Evolutionary conservation across 2,329 filamentous ascomycete species (phyloP).

Genomic region (Mariannaea elegans): DNA sequence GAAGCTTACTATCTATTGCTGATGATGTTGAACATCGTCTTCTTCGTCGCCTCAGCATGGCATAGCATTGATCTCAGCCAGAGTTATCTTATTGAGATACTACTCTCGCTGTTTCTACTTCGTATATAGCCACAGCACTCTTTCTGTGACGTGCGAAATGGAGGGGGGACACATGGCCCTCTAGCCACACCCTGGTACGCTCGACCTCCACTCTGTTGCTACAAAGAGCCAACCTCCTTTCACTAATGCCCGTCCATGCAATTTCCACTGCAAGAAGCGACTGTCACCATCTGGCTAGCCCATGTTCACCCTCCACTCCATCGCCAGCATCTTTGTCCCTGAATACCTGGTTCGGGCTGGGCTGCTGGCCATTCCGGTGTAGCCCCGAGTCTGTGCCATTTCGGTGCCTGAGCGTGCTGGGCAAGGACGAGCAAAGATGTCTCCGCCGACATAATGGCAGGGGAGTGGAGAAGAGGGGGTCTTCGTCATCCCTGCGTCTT

Average conservation of each 20-base stretch:
- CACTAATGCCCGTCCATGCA: constrained; percentile 24
- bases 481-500: constrained; percentile 23
- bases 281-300: constrained; percentile 7
- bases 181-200: constrained; percentile 37
- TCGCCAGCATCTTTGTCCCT: constrained; percentile 23
- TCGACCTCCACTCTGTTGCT: constrained; percentile 1
- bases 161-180: constrained; percentile 28
- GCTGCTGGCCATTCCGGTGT: neutral
- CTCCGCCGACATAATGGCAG: constrained; percentile 19
- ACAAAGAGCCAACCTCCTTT: constrained; percentile 24
- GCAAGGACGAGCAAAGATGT: constrained; percentile 20
- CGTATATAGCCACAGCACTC: constrained; percentile 14
- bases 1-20: neutral
- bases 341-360: constrained; percentile 16
- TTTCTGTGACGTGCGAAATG: constrained; percentile 24
- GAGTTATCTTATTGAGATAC: no score
- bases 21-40: no score
- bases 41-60: no score
- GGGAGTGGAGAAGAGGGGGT: constrained; percentile 19
- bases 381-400: constrained; percentile 3
- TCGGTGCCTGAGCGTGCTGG: constrained; percentile 16
- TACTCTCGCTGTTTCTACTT: no score
- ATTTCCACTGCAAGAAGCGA: constrained; percentile 34
- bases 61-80: no score
- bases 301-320: neutral